Evolutionary conservation across 371 early-diverging fungal genomes (phyloP).

Genomic region (Mucor sp.): DNA sequence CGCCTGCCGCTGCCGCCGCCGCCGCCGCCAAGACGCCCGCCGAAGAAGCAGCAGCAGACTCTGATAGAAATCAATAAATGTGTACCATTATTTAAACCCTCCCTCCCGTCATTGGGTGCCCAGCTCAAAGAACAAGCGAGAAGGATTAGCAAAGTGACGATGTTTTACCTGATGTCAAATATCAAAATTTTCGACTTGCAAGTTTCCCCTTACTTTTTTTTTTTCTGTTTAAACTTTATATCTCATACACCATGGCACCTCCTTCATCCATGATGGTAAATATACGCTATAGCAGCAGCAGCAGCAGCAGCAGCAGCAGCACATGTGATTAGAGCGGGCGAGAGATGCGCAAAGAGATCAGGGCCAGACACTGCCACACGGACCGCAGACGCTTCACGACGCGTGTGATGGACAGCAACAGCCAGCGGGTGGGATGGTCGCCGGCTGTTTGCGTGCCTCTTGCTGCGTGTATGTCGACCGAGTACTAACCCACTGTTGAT

Average conservation of each 20-base stretch:
- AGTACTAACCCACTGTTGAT: background rate
- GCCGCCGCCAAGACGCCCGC: background rate
- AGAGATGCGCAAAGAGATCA: background rate
- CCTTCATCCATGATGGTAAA: conserved; percentile 16
- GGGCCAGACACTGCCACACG: background rate
- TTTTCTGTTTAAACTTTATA: background rate
- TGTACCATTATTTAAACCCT: conserved; percentile 1
- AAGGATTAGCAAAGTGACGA: background rate
- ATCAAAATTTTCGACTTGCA: conserved; percentile 9
- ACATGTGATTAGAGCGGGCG: background rate
- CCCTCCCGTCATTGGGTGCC: background rate
- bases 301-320: too few relatives aligned
- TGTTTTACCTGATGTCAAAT: conserved; percentile 4
- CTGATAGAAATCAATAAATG: conserved; percentile 1
- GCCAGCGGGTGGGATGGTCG: background rate
- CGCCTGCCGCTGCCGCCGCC: background rate
- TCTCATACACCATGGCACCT: conserved; percentile 17
- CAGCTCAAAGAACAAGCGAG: conserved; percentile 1
- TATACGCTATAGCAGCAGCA: background rate
- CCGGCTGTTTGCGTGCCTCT: background rate
- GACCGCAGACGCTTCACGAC: background rate
- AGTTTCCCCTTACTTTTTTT: background rate
- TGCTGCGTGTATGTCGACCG: background rate
- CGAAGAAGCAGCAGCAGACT: background rate
- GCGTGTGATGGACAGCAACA: background rate